Conservation (phyloP, 2,329 filamentous ascomycete genomes). For the Calonectria pseudoreteaudii region DNA sequence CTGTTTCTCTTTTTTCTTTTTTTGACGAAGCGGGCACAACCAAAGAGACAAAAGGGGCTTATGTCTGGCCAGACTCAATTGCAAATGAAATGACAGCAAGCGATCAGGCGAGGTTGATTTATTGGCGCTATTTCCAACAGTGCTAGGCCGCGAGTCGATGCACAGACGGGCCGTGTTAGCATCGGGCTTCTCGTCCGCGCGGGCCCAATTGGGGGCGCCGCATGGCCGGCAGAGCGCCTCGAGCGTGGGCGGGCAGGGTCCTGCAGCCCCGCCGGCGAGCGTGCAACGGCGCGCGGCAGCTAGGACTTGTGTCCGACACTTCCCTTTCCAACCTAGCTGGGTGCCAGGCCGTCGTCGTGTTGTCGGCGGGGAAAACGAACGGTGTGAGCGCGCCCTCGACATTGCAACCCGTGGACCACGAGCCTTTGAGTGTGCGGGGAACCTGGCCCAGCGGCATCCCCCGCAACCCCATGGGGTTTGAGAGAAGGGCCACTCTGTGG, state of each 20-base stretch:
- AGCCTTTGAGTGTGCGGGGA: constrained; percentile 9
- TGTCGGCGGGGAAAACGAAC: constrained; percentile 1
- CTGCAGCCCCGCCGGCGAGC: neutral
- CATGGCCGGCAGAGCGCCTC: neutral
- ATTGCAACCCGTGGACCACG: neutral
- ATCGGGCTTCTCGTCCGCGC: neutral
- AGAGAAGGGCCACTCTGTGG: neutral
- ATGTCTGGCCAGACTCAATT: neutral
- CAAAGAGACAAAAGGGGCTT: neutral
- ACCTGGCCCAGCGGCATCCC: neutral
- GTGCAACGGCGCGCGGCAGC: neutral
- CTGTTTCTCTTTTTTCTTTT: neutral
- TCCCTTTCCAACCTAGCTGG: constrained; percentile 12
- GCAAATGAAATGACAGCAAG: neutral
- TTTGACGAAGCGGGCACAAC: neutral
- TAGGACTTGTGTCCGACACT: constrained; percentile 23
- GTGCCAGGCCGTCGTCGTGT: neutral
- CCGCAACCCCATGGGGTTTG: constrained; percentile 10
- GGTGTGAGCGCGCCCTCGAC: neutral
- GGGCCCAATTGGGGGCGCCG: neutral
- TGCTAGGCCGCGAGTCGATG: neutral
- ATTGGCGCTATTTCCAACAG: neutral
- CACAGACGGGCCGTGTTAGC: neutral
- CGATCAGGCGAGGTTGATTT: neutral
- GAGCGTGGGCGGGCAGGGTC: neutral